Evolutionary conservation across 108 stramenopile genomes (phyloP), one percentile per base, ranked within the genome.

Genomic region (Pseudonitzschia multiseries): DNA sequence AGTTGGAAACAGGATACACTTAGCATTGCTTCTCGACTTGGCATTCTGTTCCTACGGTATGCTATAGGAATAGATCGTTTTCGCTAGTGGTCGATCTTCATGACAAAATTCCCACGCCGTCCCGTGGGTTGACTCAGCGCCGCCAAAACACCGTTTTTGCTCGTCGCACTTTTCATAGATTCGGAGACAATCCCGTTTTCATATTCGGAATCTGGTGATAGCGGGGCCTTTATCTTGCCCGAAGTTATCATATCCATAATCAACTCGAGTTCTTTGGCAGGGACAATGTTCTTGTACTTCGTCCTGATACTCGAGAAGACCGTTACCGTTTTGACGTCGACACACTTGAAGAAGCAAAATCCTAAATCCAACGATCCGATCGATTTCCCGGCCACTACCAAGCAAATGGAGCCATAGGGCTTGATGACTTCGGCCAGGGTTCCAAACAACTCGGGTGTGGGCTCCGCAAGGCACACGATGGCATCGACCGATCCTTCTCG

Each of bases 341-440:
- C 86, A 54, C 81, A 68, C 60, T 86, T 86, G 72, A 86, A 86
- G 71, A 86, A 81, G 3, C 74, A 31, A 65, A 86, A 86, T 10
- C 83, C 72, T 54, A 86, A 46, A 71, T 86, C 71, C 33, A 86
- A 56, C 18, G 77, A 72, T 59, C 75, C 32, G 27, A 86, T 81
- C 40, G 69, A 52, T 33, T 74, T 53, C 26, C 85, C 85, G 12
- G 85, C 79, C 18, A 81, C 82, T 3, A 81, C 85, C 26, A 86
- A 57, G 57, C 76, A 78, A 21, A 86, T 83, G 1, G 65, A 60
- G 0, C 85, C 85, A 53, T 76, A 86, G 15, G 85, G 82, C n/a
- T 70, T 57, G 43, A 86, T 54, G 1, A 83, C 85, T 50, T 86
- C 85, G 46, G 85, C 52, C 44, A 83, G 66, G 15, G 77, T 56